Evolutionary conservation across 2,329 filamentous ascomycete species (phyloP).

Genomic region (Sporothrix phasma): DNA sequence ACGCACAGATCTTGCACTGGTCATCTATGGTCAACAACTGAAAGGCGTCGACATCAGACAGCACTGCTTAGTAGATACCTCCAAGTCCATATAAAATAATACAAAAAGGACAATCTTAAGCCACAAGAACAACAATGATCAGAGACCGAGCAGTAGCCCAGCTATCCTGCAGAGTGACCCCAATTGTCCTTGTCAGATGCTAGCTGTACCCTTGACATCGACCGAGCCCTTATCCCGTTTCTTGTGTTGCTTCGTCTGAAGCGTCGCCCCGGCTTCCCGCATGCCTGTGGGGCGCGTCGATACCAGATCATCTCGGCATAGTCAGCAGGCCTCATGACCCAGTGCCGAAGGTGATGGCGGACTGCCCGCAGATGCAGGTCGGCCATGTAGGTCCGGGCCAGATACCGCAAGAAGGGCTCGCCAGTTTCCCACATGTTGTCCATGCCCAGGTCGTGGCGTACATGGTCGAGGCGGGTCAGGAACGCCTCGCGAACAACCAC

Average conservation of each 20-base stretch:
- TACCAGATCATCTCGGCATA: not conserved
- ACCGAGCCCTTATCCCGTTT: not conserved
- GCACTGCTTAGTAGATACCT: too few species aligned
- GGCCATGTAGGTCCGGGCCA: not conserved
- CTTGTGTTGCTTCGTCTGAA: not conserved
- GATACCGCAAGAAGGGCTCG: not conserved
- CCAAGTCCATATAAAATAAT: too few species aligned
- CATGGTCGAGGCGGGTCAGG: not conserved
- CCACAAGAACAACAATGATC: too few species aligned
- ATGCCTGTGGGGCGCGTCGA: not conserved
- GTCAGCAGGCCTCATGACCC: not conserved
- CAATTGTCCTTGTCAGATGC: too few species aligned
- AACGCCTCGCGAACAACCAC: not conserved
- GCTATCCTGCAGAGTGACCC: too few species aligned
- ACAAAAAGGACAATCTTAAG: too few species aligned
- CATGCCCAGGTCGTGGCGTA: not conserved
- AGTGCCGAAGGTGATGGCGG: not conserved
- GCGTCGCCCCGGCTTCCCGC: not conserved
- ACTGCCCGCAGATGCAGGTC: not conserved
- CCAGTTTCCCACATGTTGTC: not conserved
- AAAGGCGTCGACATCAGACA: too few species aligned
- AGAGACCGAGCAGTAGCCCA: too few species aligned
- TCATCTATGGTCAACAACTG: not conserved
- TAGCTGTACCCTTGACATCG: too few species aligned
- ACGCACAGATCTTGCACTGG: not conserved